Conservation (phyloP, 306 rosid genomes). For the Lotus japonicus region DNA sequence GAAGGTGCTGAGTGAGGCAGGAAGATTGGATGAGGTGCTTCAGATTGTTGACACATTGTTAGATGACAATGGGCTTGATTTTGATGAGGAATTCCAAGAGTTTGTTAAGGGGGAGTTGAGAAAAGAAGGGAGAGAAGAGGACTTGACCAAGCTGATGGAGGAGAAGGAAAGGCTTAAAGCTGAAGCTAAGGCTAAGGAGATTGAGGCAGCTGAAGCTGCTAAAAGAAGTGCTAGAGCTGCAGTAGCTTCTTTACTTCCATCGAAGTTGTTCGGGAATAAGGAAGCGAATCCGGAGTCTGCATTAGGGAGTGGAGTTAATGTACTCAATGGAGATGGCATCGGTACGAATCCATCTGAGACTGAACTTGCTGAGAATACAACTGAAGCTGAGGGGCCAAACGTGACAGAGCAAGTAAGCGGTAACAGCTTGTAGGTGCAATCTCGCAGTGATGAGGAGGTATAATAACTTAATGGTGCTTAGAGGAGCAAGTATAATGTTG, state of each 20-base stretch:
- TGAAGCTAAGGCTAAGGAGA: conserved; percentile 92
- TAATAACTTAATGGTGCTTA: conserved; percentile 6
- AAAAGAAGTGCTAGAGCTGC: conserved; percentile 80
- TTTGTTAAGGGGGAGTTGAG: conserved; percentile 73
- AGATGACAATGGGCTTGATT: conserved; percentile 71
- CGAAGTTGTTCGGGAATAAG: conserved; percentile 74
- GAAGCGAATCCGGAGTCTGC: conserved; percentile 35
- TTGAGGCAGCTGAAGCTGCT: conserved; percentile 90
- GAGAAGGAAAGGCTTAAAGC: conserved; percentile 92
- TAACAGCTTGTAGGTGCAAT: conserved; percentile 27
- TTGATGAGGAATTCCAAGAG: conserved; percentile 73
- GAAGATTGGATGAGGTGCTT: conserved; percentile 69
- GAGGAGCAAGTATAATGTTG: conserved; percentile 3
- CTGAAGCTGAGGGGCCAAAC: conserved; percentile 28
- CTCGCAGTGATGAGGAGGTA: background rate
- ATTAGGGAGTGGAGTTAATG: conserved; percentile 27
- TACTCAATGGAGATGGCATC: conserved; percentile 14
- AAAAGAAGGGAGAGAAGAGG: conserved; percentile 85
- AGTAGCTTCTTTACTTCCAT: conserved; percentile 67
- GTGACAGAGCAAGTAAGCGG: conserved; percentile 33
- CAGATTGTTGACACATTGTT: conserved; percentile 69
- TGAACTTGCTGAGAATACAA: conserved; percentile 13
- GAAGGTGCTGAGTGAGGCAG: conserved; percentile 68
- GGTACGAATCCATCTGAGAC: conserved; percentile 22
- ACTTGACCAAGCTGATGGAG: conserved; percentile 72